Evolutionary conservation across 2,329 filamentous ascomycete genomes (phyloP), one percentile per base, ranked within the genome.

Genomic region (Amauroascus verrucosus): DNA sequence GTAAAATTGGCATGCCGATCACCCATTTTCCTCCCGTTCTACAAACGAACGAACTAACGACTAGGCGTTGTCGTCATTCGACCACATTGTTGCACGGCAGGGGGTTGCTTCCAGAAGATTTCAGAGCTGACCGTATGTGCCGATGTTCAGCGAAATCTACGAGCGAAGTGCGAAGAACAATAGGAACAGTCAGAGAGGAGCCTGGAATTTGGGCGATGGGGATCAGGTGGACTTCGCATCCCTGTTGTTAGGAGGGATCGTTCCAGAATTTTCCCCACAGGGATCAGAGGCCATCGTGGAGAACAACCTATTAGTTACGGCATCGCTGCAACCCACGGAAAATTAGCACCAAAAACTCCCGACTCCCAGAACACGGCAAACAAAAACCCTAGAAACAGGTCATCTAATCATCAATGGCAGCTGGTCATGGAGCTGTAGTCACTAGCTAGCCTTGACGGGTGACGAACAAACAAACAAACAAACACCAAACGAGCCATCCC

Each of bases 1-100:
- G 48, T 26, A 51, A 37, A 51, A 52, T 52, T 52, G 50, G 49
- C 49, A 38, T 26, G 50, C 16, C 50, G 50, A 52, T 52, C 50
- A 37, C 18, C 32, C 50, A 18, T 41, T 16, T 24, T 11, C 44
- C 37, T 32, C 38, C 20, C 47, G 26, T 33, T 24, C 32, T 32
- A 18, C 38, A 51, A 51, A 51, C 14, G 26, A 11, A 18, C 40
- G 20, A 38, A 16, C 48, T 35, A 43, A 30, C 48, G n/a, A 38
- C 38, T 18, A 41, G 14, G 22, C 30, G 24, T 20, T 50, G n/a
- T 20, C 18, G 37, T 24, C 48, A 51, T 51, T 51, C 28, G n/a
- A n/a, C n/a, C n/a, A n/a, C 11, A 22, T 38, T 48, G 46, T 48
- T 38, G 46, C 46, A 48, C 46, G 38, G 33, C 46, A 48, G 18